Evolutionary conservation across 2,329 filamentous ascomycete genomes (phyloP), one percentile per base, ranked within the genome.

Genomic region (Monilinia fructicola): DNA sequence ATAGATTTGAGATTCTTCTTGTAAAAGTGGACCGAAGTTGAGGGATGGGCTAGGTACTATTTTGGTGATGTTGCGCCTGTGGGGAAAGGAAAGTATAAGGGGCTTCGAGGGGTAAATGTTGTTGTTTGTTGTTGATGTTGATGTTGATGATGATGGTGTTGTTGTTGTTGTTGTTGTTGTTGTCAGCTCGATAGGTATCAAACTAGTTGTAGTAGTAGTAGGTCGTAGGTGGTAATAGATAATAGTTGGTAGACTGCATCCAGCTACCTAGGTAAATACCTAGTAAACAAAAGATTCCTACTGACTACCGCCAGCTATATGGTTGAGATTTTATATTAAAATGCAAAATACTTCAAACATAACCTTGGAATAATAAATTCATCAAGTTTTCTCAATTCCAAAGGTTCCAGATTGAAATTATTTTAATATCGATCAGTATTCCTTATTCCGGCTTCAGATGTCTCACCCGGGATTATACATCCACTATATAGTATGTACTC

Each of bases 341-440:
- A 35, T 35, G 31, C 9, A 4, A 35, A 35, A 35, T 35, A 35
- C 31, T 35, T 35, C 4, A 35, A 59, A 3, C 10, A 59, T n/a
- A 16, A 35, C 6, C 6, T n/a, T n/a, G n/a, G n/a, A n/a, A n/a
- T n/a, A n/a, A n/a, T n/a, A n/a, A 35, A 48, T 48, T 18, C 42
- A 35, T 48, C 14, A 44, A 14, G 21, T 10, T 35, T n/a, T 18
- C 42, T 7, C 28, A 59, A 59, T 59, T 48, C 56, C 26, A 48
- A 48, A 48, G 5, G 56, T 48, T 59, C 56, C 58, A 60, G 58
- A 60, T 50, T 12, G 28, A 60, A 38, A 50, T 60, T 50, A 60
- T 60, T 50, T 38, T 50, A 50, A 48, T 50, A 50, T 35, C n/a
- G 1, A 48, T 50, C 28, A 50, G 21, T 50, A 6, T 50, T 60